phyloP scores from a whole-genome alignment of 2,329 filamentous ascomycete genomes.

The Colletotrichum liriopes region DNA sequence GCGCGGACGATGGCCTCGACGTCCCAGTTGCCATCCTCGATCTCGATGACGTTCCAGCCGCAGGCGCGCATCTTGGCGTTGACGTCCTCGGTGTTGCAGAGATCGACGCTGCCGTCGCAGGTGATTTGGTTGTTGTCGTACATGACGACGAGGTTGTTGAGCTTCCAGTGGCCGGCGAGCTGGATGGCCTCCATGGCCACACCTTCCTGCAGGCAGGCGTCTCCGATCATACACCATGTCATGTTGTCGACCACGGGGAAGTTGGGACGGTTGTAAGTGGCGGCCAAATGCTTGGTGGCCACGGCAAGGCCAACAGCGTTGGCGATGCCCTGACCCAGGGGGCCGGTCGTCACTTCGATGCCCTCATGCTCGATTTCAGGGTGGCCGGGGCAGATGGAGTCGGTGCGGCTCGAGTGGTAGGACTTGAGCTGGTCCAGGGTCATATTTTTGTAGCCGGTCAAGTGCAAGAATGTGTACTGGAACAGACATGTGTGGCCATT shows the following conservation, averaged over 20 bases:
- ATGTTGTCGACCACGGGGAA: slow-evolving; percentile 65
- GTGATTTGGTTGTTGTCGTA: slow-evolving; percentile 76
- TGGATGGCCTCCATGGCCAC: slow-evolving; percentile 71
- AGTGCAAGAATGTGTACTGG: slow-evolving; percentile 68
- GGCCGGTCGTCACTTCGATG: slow-evolving; percentile 73
- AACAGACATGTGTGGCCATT: slow-evolving; percentile 73
- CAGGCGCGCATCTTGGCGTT: slow-evolving; percentile 72
- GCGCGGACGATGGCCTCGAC: slow-evolving; percentile 62
- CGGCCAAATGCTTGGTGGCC: slow-evolving; percentile 69
- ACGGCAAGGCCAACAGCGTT: slow-evolving; percentile 74
- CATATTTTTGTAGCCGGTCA: slow-evolving; percentile 69
- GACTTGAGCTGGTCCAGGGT: slow-evolving; percentile 71
- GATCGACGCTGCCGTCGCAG: slow-evolving; percentile 70
- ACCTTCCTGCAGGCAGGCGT: slow-evolving; percentile 73
- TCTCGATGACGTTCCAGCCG: slow-evolving; percentile 70
- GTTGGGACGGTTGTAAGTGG: slow-evolving; percentile 66
- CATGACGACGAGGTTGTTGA: slow-evolving; percentile 71
- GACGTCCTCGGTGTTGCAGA: slow-evolving; percentile 68
- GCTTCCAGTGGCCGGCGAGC: slow-evolving; percentile 68
- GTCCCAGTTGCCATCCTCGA: slow-evolving; percentile 68
- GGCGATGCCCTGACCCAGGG: slow-evolving; percentile 72
- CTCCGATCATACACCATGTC: slow-evolving; percentile 72
- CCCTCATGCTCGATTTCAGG: slow-evolving; percentile 72
- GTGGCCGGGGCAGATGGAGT: slow-evolving; percentile 69
- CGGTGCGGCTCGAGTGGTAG: slow-evolving; percentile 61